These are phyloP conservation scores for Gracilaria caudata DNA, from an alignment of 23 red algal species.

Conservation along the genomic window DNA sequence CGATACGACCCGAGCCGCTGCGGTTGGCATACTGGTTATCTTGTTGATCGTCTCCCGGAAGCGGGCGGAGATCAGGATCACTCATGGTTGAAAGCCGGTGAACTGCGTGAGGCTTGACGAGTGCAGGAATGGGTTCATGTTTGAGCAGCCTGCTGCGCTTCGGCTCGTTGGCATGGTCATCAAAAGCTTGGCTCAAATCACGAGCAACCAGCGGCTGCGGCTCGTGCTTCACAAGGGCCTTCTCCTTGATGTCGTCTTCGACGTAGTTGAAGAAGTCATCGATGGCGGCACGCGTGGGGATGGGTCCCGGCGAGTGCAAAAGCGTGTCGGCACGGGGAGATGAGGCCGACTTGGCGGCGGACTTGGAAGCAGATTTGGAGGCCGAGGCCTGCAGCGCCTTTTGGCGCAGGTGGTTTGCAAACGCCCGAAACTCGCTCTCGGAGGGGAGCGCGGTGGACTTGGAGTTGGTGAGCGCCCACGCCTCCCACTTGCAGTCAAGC, in stretches of 20 bases:
- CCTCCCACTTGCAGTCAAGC: conserved; percentile 66
- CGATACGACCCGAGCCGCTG: conserved; percentile 45
- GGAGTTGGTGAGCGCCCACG: conserved; percentile 54
- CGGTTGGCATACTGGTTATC: conserved; percentile 30
- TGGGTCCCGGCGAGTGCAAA: conserved; percentile 37
- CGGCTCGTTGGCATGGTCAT: background rate
- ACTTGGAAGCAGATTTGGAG: background rate
- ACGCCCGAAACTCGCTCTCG: conserved; percentile 12
- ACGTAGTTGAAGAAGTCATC: conserved; percentile 59
- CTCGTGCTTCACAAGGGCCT: background rate
- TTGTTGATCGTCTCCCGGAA: background rate
- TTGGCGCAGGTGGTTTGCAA: conserved; percentile 28
- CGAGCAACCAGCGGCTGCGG: background rate
- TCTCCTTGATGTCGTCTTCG: background rate
- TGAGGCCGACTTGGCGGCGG: background rate
- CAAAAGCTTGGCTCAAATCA: background rate
- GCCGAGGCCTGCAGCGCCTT: background rate
- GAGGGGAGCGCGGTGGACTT: conserved; percentile 20
- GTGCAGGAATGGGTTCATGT: background rate
- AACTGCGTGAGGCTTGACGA: background rate
- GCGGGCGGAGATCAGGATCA: background rate
- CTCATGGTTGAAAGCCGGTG: background rate
- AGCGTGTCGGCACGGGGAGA: background rate
- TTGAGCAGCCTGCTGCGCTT: background rate
- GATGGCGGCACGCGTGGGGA: conserved; percentile 5